These are phyloP conservation scores for Aspergillus fumigatus DNA, from an alignment of 2,329 filamentous ascomycete species.

Conservation along the genomic window DNA sequence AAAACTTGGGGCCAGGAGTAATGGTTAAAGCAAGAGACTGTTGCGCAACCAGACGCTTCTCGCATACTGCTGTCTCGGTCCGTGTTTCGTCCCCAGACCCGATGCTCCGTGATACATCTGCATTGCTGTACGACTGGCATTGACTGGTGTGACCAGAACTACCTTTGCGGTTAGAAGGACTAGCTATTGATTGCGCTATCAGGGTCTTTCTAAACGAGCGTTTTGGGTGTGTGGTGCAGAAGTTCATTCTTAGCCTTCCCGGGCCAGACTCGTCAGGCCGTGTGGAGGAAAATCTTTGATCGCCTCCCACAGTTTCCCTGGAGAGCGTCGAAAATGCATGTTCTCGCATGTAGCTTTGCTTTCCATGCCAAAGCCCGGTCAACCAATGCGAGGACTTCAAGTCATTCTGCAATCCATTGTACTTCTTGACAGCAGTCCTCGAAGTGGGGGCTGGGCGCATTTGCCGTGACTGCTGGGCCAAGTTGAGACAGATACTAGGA, in stretches of 20 bases:
- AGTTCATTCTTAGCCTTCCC: background rate
- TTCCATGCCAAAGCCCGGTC: too few relatives aligned
- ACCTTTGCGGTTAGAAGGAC: background rate
- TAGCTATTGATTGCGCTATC: background rate
- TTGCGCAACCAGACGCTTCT: background rate
- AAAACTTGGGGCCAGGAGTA: constrained; percentile 19
- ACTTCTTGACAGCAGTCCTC: too few relatives aligned
- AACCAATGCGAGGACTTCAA: too few relatives aligned
- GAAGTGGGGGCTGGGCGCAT: too few relatives aligned
- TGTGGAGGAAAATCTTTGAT: too few relatives aligned
- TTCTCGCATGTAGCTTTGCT: background rate
- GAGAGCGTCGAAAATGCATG: background rate
- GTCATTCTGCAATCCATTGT: too few relatives aligned
- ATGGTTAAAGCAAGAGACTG: background rate
- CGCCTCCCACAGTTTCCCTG: background rate
- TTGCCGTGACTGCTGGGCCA: too few relatives aligned
- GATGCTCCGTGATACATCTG: background rate
- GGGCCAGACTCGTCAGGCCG: background rate
- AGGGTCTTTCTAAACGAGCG: constrained; percentile 1
- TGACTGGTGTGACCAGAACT: background rate
- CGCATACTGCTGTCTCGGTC: background rate
- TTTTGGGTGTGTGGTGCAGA: background rate
- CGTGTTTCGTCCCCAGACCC: background rate
- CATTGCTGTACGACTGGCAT: background rate
- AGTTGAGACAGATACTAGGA: too few relatives aligned